Base-by-base conservation (phyloP, 208 protist genomes). In the Angomonas ambiguus region DNA sequence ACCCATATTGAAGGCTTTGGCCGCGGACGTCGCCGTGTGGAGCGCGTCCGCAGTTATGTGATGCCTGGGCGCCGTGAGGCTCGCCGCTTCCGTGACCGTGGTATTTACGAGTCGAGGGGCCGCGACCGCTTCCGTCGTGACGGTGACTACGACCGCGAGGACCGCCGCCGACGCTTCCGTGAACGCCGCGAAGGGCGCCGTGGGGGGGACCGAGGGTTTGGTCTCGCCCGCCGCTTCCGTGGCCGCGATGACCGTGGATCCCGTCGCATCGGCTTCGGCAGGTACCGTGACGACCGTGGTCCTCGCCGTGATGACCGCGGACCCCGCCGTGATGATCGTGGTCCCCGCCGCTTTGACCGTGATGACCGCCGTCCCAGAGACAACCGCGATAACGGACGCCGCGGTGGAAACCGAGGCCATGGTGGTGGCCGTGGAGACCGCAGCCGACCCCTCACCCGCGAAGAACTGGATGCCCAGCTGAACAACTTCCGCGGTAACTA, bases 1-100 rank as follows among this genome's bases (percentile, higher is more conserved):
- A 87, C 83, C 32, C 90, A 79, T 11, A 45, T 82, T 0, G 85
- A 92, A 71, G 90, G 90, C 76, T 95, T 95, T 55, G 90, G 90
- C 41, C 87, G 87, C 31, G 87, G 84, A 18, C 87, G 90, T 34
- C 80, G 81, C 22, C 87, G 87, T 34, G 87, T 82, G 11, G 28
- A 57, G 49, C 87, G 92, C 73, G 70, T 91, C 51, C 85, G 76
- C 25, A 76, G 74, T 16, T 76, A 87, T 3, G 74, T 75, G 51
- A 74, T 78, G 30, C 60, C 67, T 16, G 48, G 48, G 10, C 59
- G 45, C 2, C 65, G 45, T 16, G 32, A 51, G 24, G 27, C 34
- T 4, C 63, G 63, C 34, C 80, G 82, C 42, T 95, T 93, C 81
- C 70, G 74, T 72, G 85, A 92, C 62, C 71, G 71, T 30, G 57